Percentiles rank a stretch among this genome's conserved stretches.
Evolutionary conservation across 192 early-diverging fungal species (phyloP).

Genomic region (Jimgerdemannia flammicorona): DNA sequence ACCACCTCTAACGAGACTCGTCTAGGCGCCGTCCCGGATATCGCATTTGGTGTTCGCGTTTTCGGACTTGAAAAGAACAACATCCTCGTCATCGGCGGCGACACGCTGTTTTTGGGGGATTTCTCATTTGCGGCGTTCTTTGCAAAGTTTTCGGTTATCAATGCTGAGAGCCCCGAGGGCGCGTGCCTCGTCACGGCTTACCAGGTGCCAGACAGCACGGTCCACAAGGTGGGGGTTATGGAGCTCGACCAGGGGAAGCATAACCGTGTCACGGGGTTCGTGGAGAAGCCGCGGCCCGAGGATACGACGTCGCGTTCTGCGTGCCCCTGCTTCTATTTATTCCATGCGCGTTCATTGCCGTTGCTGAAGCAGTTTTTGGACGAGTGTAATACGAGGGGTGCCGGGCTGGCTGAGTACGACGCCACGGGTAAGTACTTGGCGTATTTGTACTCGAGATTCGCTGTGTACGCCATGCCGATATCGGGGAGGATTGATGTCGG

Average conservation of each 20-base stretch:
- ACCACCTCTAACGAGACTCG: constrained; percentile 44
- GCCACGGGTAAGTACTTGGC: constrained; percentile 52
- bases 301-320: constrained; percentile 41
- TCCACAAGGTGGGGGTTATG: constrained; percentile 52
- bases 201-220: constrained; percentile 34
- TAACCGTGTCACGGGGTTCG: constrained; percentile 32
- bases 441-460: constrained; percentile 34
- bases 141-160: not conserved
- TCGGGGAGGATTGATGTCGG: constrained; percentile 61
- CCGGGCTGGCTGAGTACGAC: constrained; percentile 41
- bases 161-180: not conserved
- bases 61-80: constrained; percentile 18
- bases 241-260: constrained; percentile 25
- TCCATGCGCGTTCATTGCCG: constrained; percentile 21
- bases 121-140: constrained; percentile 44
- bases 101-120: constrained; percentile 53
- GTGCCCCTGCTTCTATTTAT: constrained; percentile 62
- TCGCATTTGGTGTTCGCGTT: constrained; percentile 36
- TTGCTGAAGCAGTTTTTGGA: constrained; percentile 42
- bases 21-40: constrained; percentile 53
- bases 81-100: constrained; percentile 55
- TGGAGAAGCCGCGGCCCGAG: constrained; percentile 51
- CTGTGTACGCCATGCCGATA: constrained; percentile 36
- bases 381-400: constrained; percentile 19
- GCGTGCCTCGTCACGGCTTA: constrained; percentile 46